phyloP scores from a whole-genome alignment of 2,329 filamentous ascomycete species.

The Trichoderma guizhouense region DNA sequence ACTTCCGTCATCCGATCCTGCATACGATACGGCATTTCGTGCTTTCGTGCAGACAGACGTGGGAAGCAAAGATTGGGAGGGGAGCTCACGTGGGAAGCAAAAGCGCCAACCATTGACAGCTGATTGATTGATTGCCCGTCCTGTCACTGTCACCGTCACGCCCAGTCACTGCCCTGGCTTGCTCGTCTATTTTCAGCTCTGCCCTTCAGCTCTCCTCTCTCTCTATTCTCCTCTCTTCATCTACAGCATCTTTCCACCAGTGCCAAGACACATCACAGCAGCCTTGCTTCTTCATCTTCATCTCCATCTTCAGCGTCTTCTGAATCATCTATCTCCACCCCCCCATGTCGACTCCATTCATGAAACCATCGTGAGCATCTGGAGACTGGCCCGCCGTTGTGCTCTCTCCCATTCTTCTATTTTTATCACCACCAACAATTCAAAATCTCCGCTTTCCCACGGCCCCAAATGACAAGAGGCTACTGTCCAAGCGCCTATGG shows the following conservation, averaged over 20 bases:
- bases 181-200: not conserved
- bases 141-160: not conserved
- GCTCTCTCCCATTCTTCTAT: not conserved
- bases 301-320: not conserved
- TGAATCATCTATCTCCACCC: not conserved
- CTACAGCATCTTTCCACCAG: not conserved
- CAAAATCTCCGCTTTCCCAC: not conserved
- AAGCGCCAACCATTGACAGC: not conserved
- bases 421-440: not conserved
- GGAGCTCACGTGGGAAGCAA: not conserved
- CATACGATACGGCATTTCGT: not conserved
- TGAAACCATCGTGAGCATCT: not conserved
- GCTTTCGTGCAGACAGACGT: not conserved
- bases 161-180: not conserved
- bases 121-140: not conserved
- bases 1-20: not conserved
- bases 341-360: not conserved
- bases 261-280: not conserved
- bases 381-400: not conserved
- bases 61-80: not conserved
- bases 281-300: not conserved
- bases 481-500: conserved; percentile 11
- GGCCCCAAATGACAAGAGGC: conserved; percentile 10
- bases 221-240: not conserved
- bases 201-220: not conserved